Evolutionary conservation across 805 yeast genomes (phyloP), one percentile per base, ranked within the genome.

Genomic region (Torulaspora quercuum): DNA sequence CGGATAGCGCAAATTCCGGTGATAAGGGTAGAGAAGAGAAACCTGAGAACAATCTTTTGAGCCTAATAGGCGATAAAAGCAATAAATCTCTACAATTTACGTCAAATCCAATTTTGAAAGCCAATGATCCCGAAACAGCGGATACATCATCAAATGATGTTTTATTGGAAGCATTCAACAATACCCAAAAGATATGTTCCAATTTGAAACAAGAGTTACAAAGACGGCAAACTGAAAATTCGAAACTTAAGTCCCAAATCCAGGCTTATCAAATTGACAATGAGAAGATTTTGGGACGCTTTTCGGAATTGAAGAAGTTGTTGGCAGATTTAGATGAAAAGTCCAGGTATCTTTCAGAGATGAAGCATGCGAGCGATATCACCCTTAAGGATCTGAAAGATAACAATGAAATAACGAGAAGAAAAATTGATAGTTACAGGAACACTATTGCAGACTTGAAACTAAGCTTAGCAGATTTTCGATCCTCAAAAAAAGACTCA

Each of bases 151-250:
- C 66, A 5, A 59, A 59, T 29, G 69, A 63, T 42, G 63, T 65
- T 14, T 44, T 67, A 14, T 35, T 67, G 23, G 68, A 64, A 25
- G 70, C 70, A 0, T 61, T 67, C 17, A 57, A 52, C 13, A 65
- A 64, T 39, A 64, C 68, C 1, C 70, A 66, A 37, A 58, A 52
- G 29, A 52, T 63, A 11, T 64, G 68, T 37, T 40, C 59, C 3
- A 51, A 34, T 18, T 50, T 65, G 29, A 65, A 59, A 39, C 50
- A 53, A 19, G 65, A 57, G 28, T 43, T 65, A 11, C 61, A 59
- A 22, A 39, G 42, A 5, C 55, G 53, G 10, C 54, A 55, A 13
- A 23, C 51, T 1, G 63, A 55, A 35, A 55, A 59, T 16, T 29
- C 45, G 1, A 42, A 39, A 17, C 57, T 64, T 20, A 52, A 50